Evolutionary conservation across 2,329 filamentous ascomycete genomes (phyloP).

Genomic region (Ophiostoma novo-ulmi): DNA sequence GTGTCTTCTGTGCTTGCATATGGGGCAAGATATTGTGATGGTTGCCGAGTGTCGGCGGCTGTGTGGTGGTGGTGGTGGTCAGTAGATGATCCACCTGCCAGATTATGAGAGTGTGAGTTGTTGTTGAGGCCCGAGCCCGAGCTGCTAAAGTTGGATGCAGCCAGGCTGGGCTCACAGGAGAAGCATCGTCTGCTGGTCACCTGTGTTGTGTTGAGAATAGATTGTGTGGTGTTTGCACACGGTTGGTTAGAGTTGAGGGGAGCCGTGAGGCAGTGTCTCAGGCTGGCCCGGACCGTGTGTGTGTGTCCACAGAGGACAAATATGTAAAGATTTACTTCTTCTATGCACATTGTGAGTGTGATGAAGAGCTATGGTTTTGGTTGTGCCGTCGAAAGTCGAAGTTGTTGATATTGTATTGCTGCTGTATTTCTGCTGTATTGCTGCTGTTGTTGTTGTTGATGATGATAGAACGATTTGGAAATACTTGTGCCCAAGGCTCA

Average conservation of each 20-base stretch:
- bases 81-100: no score
- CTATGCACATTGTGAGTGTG: neutral
- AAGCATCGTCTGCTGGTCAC: neutral
- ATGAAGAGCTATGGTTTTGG: neutral
- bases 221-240: neutral
- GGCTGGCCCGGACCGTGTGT: no score
- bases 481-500: neutral
- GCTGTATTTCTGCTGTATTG: no score
- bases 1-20: no score
- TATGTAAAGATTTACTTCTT: neutral
- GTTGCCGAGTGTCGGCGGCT: no score
- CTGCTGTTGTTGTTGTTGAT: neutral
- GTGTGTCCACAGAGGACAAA: neutral
- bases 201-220: neutral
- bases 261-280: neutral
- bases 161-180: neutral
- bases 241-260: neutral
- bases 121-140: no score
- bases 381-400: no score
- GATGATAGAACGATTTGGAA: neutral
- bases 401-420: no score
- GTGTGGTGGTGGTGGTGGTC: no score
- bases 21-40: no score
- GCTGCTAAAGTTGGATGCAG: no score
- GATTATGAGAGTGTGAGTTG: no score